These are phyloP conservation scores for Ogataea pilisensis DNA, from an alignment of 805 yeast species.

Conservation along the genomic window DNA sequence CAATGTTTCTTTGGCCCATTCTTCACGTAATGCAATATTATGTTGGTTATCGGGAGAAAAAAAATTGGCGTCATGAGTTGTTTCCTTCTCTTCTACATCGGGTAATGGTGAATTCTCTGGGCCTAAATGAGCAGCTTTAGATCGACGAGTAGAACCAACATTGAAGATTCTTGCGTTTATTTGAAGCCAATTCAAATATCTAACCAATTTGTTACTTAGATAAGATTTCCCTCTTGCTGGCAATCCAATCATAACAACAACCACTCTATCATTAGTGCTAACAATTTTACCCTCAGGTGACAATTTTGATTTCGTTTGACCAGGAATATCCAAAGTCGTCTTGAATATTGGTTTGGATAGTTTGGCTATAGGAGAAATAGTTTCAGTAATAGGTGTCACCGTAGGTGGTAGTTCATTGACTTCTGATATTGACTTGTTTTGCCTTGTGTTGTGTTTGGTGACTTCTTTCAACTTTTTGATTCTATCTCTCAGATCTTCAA, in stretches of 20 bases:
- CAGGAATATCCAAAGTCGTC: slow-evolving; percentile 88
- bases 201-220: slow-evolving; percentile 82
- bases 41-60: slow-evolving; percentile 75
- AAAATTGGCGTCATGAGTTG: slow-evolving; percentile 71
- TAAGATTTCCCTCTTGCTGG: slow-evolving; percentile 97
- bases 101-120: slow-evolving; percentile 67
- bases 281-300: slow-evolving; percentile 73
- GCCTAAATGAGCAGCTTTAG: slow-evolving; percentile 59
- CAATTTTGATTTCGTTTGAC: slow-evolving; percentile 75
- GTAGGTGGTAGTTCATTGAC: not conserved
- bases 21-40: slow-evolving; percentile 67
- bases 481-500: slow-evolving; percentile 8
- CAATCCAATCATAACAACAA: slow-evolving; percentile 93
- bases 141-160: slow-evolving; percentile 91
- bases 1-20: slow-evolving; percentile 95
- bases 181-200: slow-evolving; percentile 92
- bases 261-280: slow-evolving; percentile 62
- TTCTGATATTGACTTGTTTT: slow-evolving; percentile 19
- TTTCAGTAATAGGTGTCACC: not conserved
- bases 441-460: slow-evolving; percentile 25
- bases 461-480: slow-evolving; percentile 9
- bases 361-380: not conserved
- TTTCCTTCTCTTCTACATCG: slow-evolving; percentile 25
- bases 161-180: slow-evolving; percentile 88
- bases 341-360: slow-evolving; percentile 7